Evolutionary conservation across 2,329 filamentous ascomycete species (phyloP).

Genomic region (Penicillium polonicum): DNA sequence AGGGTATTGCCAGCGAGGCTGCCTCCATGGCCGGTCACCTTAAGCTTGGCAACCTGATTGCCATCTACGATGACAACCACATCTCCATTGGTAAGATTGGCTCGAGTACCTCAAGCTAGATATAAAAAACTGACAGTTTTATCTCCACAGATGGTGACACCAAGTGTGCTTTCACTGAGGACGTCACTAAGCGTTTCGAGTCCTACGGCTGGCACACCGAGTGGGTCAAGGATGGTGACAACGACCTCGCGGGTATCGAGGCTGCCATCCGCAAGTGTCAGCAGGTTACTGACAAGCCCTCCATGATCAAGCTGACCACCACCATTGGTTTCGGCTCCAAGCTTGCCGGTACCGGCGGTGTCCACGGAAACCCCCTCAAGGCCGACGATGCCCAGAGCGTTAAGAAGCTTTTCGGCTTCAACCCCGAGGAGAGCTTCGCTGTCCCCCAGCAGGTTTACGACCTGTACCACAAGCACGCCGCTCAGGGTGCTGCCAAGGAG

Average conservation of each 20-base stretch:
- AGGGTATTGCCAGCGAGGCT: constrained; percentile 93
- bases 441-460: constrained; percentile 96
- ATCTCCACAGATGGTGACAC: constrained; percentile 75
- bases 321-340: constrained; percentile 96
- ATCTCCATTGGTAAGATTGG: constrained; percentile 69
- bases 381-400: constrained; percentile 88
- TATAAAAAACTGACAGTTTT: constrained; percentile 7
- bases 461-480: constrained; percentile 77
- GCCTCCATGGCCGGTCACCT: constrained; percentile 90
- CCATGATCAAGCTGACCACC: constrained; percentile 93
- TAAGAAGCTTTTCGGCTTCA: constrained; percentile 94
- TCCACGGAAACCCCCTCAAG: constrained; percentile 96
- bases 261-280: constrained; percentile 81
- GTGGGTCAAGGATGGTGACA: constrained; percentile 81
- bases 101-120: neutral
- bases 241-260: constrained; percentile 84
- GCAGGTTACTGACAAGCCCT: constrained; percentile 91
- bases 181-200: constrained; percentile 92
- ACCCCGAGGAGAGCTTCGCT: constrained; percentile 87
- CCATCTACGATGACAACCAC: constrained; percentile 97
- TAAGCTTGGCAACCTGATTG: constrained; percentile 96
- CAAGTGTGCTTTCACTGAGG: constrained; percentile 94
- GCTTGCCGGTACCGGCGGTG: constrained; percentile 88
- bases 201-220: constrained; percentile 94
- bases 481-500: constrained; percentile 84